Conservation (phyloP, 805 yeast species). For the Candida nanaspora region DNA sequence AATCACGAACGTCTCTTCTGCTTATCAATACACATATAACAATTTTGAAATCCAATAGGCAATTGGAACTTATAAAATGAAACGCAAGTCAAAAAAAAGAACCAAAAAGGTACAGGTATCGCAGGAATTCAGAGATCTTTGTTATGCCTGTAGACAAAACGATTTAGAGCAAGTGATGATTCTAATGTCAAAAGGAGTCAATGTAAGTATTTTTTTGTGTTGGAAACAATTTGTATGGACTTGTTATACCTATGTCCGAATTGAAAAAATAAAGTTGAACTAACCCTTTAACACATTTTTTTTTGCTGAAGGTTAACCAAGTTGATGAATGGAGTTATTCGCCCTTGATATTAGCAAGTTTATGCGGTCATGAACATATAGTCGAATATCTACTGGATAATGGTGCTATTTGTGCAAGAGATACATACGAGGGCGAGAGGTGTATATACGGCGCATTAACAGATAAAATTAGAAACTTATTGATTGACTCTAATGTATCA, state of each 20-base stretch:
- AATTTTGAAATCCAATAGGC: background rate
- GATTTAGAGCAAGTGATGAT: slow-evolving; percentile 59
- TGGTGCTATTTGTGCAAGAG: slow-evolving; percentile 76
- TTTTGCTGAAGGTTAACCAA: slow-evolving; percentile 33
- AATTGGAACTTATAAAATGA: too few species aligned
- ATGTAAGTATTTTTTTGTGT: slow-evolving; percentile 23
- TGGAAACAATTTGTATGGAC: slow-evolving; percentile 12
- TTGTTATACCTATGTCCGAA: background rate
- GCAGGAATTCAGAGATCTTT: slow-evolving; percentile 38
- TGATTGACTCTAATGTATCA: slow-evolving; percentile 56
- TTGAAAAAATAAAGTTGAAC: too few species aligned
- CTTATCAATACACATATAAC: too few species aligned
- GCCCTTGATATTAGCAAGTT: slow-evolving; percentile 63
- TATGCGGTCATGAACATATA: slow-evolving; percentile 66
- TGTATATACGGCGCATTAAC: slow-evolving; percentile 75
- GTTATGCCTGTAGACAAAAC: slow-evolving; percentile 63
- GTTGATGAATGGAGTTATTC: slow-evolving; percentile 71
- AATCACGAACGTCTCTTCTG: too few species aligned
- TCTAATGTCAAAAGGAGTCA: slow-evolving; percentile 44
- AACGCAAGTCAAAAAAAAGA: too few species aligned
- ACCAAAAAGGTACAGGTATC: too few species aligned
- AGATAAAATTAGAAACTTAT: slow-evolving; percentile 51
- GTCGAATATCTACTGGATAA: slow-evolving; percentile 53
- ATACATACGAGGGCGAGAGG: slow-evolving; percentile 72
- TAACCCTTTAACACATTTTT: too few species aligned